phyloP scores from a whole-genome alignment of 2,329 filamentous ascomycete genomes.

The Paecilomyces sp. region DNA sequence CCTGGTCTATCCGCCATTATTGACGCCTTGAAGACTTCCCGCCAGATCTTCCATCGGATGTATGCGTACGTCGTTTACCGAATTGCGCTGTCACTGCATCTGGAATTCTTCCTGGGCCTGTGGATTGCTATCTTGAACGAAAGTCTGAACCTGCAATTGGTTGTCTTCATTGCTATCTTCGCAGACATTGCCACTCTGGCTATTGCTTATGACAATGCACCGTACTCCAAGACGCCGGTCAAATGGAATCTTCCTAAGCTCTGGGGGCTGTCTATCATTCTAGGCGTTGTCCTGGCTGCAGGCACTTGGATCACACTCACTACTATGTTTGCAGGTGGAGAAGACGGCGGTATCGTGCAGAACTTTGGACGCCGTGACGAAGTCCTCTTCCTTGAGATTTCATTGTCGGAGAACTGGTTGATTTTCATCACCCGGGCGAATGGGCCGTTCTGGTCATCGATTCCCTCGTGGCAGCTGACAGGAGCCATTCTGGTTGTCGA shows the following conservation, averaged over 20 bases:
- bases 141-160: slow-evolving; percentile 75
- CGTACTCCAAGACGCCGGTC: slow-evolving; percentile 76
- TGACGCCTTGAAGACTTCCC: slow-evolving; percentile 83
- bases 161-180: slow-evolving; percentile 93
- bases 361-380: slow-evolving; percentile 77
- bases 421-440: slow-evolving; percentile 95
- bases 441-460: slow-evolving; percentile 84
- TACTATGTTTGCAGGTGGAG: slow-evolving; percentile 64
- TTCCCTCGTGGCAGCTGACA: slow-evolving; percentile 77
- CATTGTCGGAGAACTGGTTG: slow-evolving; percentile 88
- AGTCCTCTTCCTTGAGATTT: slow-evolving; percentile 83
- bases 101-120: slow-evolving; percentile 84
- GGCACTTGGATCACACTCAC: slow-evolving; percentile 87
- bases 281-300: slow-evolving; percentile 71
- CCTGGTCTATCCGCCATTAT: slow-evolving; percentile 89
- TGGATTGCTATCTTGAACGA: slow-evolving; percentile 87
- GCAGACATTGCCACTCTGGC: slow-evolving; percentile 87
- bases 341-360: slow-evolving; percentile 78
- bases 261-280: slow-evolving; percentile 83
- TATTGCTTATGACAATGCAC: slow-evolving; percentile 89
- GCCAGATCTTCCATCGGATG: slow-evolving; percentile 96
- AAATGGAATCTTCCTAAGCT: slow-evolving; percentile 95
- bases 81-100: slow-evolving; percentile 83
- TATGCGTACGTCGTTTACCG: slow-evolving; percentile 94
- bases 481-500: slow-evolving; percentile 77